These are phyloP conservation scores for Croton setiger DNA, from an alignment of 441 rosid genomes.

Conservation along the genomic window DNA sequence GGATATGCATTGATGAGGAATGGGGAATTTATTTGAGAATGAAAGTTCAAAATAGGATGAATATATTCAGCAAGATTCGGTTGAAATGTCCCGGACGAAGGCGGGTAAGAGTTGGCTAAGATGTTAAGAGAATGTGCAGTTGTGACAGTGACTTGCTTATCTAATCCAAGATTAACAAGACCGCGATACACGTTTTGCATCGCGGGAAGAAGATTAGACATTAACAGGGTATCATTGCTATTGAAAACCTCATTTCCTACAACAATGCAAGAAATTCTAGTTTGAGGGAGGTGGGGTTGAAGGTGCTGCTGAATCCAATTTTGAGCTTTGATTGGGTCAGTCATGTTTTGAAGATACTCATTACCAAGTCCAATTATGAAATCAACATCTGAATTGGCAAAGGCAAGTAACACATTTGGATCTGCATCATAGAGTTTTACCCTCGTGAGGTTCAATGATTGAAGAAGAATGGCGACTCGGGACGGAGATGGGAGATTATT, in stretches of 20 bases:
- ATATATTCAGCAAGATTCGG: slow-evolving; percentile 45
- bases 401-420: slow-evolving; percentile 42
- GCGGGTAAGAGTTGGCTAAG: slow-evolving; percentile 57
- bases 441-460: slow-evolving; percentile 43
- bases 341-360: slow-evolving; percentile 35
- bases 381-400: slow-evolving; percentile 41
- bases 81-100: slow-evolving; percentile 61
- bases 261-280: slow-evolving; percentile 40
- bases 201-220: slow-evolving; percentile 46
- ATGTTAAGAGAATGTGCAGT: slow-evolving; percentile 61
- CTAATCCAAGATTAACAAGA: slow-evolving; percentile 46
- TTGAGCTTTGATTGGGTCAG: slow-evolving; percentile 37
- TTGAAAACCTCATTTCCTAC: slow-evolving; percentile 55
- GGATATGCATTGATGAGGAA: slow-evolving; percentile 85
- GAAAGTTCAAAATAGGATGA: slow-evolving; percentile 55
- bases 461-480: slow-evolving; percentile 37
- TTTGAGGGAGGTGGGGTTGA: slow-evolving; percentile 39
- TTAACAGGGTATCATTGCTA: slow-evolving; percentile 26
- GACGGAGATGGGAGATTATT: slow-evolving; percentile 50
- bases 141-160: slow-evolving; percentile 56
- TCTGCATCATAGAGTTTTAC: slow-evolving; percentile 57
- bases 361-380: slow-evolving; percentile 54
- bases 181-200: slow-evolving; percentile 36
- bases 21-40: slow-evolving; percentile 52
- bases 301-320: slow-evolving; percentile 44